Conservation (phyloP, 257 asterid species). For the Nicotiana sylvestris region DNA sequence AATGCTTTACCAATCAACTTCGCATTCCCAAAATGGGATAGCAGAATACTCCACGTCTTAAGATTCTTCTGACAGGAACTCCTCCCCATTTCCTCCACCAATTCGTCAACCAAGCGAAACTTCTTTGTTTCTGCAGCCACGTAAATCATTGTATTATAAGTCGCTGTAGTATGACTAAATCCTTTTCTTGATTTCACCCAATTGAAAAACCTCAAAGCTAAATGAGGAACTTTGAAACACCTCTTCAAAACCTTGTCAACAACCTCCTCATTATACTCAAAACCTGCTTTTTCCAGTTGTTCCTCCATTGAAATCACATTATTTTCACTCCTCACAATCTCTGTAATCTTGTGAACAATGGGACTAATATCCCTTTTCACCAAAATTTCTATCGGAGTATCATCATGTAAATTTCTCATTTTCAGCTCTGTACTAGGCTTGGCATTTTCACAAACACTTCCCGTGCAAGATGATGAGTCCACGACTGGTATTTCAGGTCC, state of each 20-base stretch:
- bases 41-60: slow-evolving; percentile 77
- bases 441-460: slow-evolving; percentile 61
- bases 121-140: slow-evolving; percentile 62
- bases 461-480: neutral
- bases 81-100: slow-evolving; percentile 60
- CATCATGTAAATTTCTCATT: slow-evolving; percentile 10
- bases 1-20: slow-evolving; percentile 56
- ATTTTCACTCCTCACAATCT: slow-evolving; percentile 50
- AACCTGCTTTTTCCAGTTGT: slow-evolving; percentile 41
- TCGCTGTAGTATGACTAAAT: slow-evolving; percentile 47
- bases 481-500: slow-evolving; percentile 19
- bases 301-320: slow-evolving; percentile 49
- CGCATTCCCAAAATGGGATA: slow-evolving; percentile 53
- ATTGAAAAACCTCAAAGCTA: slow-evolving; percentile 70
- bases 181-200: slow-evolving; percentile 55
- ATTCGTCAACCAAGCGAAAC: slow-evolving; percentile 45
- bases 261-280: slow-evolving; percentile 44
- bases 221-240: slow-evolving; percentile 73
- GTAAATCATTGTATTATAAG: slow-evolving; percentile 52
- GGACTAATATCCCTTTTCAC: slow-evolving; percentile 51
- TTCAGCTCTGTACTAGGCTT: slow-evolving; percentile 15
- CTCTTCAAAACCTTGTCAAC: slow-evolving; percentile 76
- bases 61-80: slow-evolving; percentile 40
- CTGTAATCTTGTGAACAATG: slow-evolving; percentile 58
- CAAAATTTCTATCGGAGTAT: neutral